Base-by-base conservation (phyloP, 345 rosid species). In the Citrus medica region DNA sequence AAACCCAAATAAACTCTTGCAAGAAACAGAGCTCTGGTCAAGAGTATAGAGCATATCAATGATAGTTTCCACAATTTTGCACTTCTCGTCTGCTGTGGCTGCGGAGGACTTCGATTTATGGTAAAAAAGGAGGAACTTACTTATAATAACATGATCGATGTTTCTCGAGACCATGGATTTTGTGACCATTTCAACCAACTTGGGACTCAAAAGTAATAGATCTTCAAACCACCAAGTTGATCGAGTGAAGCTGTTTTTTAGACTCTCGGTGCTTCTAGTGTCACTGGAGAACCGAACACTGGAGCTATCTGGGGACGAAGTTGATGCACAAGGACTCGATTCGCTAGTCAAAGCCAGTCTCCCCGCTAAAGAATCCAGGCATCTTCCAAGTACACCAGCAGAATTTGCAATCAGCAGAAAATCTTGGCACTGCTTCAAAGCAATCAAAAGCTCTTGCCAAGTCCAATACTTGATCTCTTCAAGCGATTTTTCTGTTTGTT, bases 141-240 rank as follows among this genome's bases (percentile, higher is more conserved):
- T 84, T 32, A 91, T 81, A 63, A 82, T 74, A 6, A 74, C 83
- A 53, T 90, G 91, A 84, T 94, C 97, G 27, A 88, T 67, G 71
- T 91, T 96, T 21, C 77, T 84, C 7, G 72, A 83, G 66, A 88
- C 68, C 98, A 92, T 90, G 24, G 89, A 75, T 81, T 88, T 85
- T 78, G 86, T 42, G 35, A 88, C 70, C 82, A 75, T 82, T 76
- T 84, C 83, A 59, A 92, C 81, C 82, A 91, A 73, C 72, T 67
- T 38, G 14, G 80, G 82, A 75, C 82, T 83, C 73, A 91, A 73
- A 79, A 81, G 72, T 56, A 85, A 74, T 69, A 95, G 86, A 83
- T 96, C 97, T 73, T 96, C 97, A 40, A 92, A 92, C 97, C 99
- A 96, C 98, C 98, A 96, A 0, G 84, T 86, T 55, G 82, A 78